Evolutionary conservation across 2,329 filamentous ascomycete genomes (phyloP), one percentile per base, ranked within the genome.

Genomic region (Zarea fungicola): DNA sequence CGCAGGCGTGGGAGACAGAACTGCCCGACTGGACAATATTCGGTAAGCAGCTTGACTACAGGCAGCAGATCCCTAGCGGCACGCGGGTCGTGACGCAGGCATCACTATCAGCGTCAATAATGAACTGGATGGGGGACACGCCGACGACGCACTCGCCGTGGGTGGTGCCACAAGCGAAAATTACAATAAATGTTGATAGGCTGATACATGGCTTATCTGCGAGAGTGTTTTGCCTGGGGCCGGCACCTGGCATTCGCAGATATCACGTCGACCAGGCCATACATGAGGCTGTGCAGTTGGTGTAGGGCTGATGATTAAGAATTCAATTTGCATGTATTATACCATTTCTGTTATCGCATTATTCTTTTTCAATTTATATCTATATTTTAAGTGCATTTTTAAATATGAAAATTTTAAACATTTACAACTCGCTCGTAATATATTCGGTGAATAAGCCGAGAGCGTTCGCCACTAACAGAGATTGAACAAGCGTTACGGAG

Each of bases 21-120:
- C 41, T 50, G 13, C 48, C 42, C 2, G 48, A 50, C 41, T 50
- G 48, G 48, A 50, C 48, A 9, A 50, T 50, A 16, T 50, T 50
- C 14, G 48, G 48, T 6, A 45, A 29, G 21, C 25, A 28, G 18
- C 32, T 45, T 22, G 48, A 50, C 28, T 34, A 50, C 3, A n/a
- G 26, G 21, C 48, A 50, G 23, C 29, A 40, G 4, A 28, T 50
- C 5, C 48, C 48, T 13, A 5, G n/a, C 10, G 48, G 48, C n/a
- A n/a, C 36, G 26, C 41, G 48, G 14, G 34, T 18, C 14, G 14
- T 50, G 14, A 14, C 48, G 8, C 10, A 25, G 7, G 19, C 32
- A 4, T 31, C 47, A 13, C 32, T n/a, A n/a, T n/a, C 39, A 3
- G 9, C n/a, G 25, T 13, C 43, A 7, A 35, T 7, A 3, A 10